These are phyloP conservation scores for Myxozyma nipponensis DNA, from an alignment of 805 yeast genomes.

Conservation along the genomic window DNA sequence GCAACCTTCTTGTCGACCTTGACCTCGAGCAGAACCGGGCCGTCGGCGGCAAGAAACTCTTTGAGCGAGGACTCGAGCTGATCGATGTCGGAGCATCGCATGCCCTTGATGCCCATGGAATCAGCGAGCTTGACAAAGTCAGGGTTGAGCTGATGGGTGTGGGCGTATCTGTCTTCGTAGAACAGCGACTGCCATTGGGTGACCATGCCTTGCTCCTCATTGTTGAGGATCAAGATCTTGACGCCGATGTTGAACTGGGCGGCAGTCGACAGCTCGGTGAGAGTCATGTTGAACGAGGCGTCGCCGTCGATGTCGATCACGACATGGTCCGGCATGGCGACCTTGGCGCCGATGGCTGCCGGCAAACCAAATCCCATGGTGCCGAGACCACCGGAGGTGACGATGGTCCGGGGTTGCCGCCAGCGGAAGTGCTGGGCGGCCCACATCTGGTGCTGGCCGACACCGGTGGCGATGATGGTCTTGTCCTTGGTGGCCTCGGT, in stretches of 20 bases:
- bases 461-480: slow-evolving; percentile 93
- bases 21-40: slow-evolving; percentile 90
- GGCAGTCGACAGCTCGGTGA: slow-evolving; percentile 88
- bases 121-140: slow-evolving; percentile 90
- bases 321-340: slow-evolving; percentile 88
- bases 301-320: slow-evolving; percentile 98
- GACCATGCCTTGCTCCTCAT: slow-evolving; percentile 99
- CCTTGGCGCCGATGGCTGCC: slow-evolving; percentile 97
- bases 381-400: slow-evolving; percentile 98
- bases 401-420: slow-evolving; percentile 86
- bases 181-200: slow-evolving; percentile 98
- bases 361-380: slow-evolving; percentile 99
- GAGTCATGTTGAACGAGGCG: slow-evolving; percentile 98
- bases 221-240: slow-evolving; percentile 83
- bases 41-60: slow-evolving; percentile 68
- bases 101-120: slow-evolving; percentile 86
- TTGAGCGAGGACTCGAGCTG: slow-evolving; percentile 57
- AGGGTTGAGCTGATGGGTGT: slow-evolving; percentile 94
- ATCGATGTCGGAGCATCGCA: slow-evolving; percentile 65
- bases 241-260: slow-evolving; percentile 91
- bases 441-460: slow-evolving; percentile 99
- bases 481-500: slow-evolving; percentile 61
- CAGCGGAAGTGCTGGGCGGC: slow-evolving; percentile 97
- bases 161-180: slow-evolving; percentile 96
- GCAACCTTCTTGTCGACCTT: slow-evolving; percentile 87